These are phyloP conservation scores for Wickerhamiella nectarea DNA, from an alignment of 805 yeast genomes.

Conservation along the genomic window DNA sequence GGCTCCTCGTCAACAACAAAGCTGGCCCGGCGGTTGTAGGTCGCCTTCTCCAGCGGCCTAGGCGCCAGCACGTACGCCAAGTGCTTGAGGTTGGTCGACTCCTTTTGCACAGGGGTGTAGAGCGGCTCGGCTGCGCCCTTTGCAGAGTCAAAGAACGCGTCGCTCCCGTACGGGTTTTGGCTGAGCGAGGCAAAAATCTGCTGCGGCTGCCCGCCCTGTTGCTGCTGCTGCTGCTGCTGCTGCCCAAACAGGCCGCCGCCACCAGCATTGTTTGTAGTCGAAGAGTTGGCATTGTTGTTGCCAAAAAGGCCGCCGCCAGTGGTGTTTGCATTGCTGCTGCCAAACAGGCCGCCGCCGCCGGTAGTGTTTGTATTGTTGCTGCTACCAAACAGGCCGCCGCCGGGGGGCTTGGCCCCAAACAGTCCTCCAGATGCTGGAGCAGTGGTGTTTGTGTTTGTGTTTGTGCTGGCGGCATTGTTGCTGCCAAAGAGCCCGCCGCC, in stretches of 20 bases:
- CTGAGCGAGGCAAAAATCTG: slow-evolving; percentile 25
- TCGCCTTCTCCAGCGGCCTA: slow-evolving; percentile 9
- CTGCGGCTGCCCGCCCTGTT: slow-evolving; percentile 1
- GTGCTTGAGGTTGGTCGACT: slow-evolving; percentile 39
- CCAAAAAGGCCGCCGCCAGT: slow-evolving; percentile 11
- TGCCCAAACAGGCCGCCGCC: slow-evolving; percentile 24
- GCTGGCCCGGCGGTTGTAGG: slow-evolving; percentile 11
- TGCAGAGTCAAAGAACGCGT: slow-evolving; percentile 41
- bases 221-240: slow-evolving; percentile 12
- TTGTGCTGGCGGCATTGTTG: slow-evolving; percentile 7
- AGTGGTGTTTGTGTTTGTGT: not conserved
- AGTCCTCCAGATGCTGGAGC: slow-evolving; percentile 13
- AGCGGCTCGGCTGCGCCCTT: slow-evolving; percentile 31
- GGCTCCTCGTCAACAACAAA: slow-evolving; percentile 7
- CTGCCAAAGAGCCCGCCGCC: slow-evolving; percentile 15
- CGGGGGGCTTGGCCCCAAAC: slow-evolving; percentile 19
- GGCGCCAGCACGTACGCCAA: slow-evolving; percentile 15
- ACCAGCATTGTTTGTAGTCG: not conserved
- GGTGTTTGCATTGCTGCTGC: not conserved
- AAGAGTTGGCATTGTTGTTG: slow-evolving; percentile 11
- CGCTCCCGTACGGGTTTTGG: slow-evolving; percentile 67
- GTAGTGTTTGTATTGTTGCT: slow-evolving; percentile 4
- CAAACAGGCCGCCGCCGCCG: slow-evolving; percentile 9
- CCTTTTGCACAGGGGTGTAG: slow-evolving; percentile 39
- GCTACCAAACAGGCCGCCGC: slow-evolving; percentile 18